A percentile compares a stretch with the other conserved stretches of the same genome.
Evolutionary conservation across 1,139 yeast genomes (phyloP).

Genomic region (Suhomyces ambrosiae): DNA sequence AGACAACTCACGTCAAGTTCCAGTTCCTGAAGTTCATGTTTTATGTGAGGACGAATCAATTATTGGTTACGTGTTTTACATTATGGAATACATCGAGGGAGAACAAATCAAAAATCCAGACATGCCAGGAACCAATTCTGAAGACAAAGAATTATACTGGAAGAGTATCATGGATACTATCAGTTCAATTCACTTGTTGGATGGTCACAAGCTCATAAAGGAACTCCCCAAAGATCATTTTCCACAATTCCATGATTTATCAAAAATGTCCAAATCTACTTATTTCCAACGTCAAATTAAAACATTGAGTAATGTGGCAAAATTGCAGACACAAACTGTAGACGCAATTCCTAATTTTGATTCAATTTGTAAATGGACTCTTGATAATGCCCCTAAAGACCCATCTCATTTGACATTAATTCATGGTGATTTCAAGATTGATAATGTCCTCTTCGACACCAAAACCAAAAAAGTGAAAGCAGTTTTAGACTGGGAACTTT

Average conservation of each 20-base stretch:
- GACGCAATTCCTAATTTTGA: conserved; percentile 55
- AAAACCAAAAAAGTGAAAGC: conserved; percentile 54
- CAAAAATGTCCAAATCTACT: conserved; percentile 26
- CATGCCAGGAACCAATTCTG: conserved; percentile 41
- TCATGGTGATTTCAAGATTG: conserved; percentile 72
- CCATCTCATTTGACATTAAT: conserved; percentile 50
- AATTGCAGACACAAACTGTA: conserved; percentile 53
- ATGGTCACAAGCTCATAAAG: conserved; percentile 46
- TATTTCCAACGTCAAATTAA: conserved; percentile 60
- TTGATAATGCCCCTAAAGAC: conserved; percentile 48
- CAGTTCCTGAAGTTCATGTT: conserved; percentile 50
- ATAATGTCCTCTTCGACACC: conserved; percentile 59
- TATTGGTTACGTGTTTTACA: conserved; percentile 55
- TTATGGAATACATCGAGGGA: conserved; percentile 65
- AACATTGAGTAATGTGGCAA: conserved; percentile 50
- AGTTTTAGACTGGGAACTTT: conserved; percentile 69
- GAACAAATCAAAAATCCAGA: conserved; percentile 59
- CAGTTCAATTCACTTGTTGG: conserved; percentile 54
- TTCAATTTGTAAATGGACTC: conserved; percentile 46
- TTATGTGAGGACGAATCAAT: conserved; percentile 56
- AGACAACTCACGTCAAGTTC: conserved; percentile 35
- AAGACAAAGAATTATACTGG: conserved; percentile 43
- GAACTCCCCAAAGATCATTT: conserved; percentile 50
- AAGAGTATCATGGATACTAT: conserved; percentile 52
- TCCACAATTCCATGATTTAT: conserved; percentile 44